Evolutionary conservation across 2,329 filamentous ascomycete species (phyloP).

Genomic region (Paecilomyces niveus): DNA sequence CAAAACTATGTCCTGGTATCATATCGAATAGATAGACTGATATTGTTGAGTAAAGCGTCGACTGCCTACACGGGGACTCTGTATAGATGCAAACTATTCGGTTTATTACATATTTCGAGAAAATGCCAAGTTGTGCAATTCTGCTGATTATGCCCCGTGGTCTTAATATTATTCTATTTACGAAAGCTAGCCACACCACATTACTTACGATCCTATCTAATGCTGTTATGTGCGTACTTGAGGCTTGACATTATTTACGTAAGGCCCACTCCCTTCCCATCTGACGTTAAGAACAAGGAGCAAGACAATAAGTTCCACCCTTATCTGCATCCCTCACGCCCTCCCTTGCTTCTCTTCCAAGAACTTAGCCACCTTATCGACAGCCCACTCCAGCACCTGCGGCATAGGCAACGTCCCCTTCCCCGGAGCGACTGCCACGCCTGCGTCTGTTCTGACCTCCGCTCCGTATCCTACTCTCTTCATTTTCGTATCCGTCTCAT

Average conservation of each 20-base stretch:
- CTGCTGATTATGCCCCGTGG: not conserved
- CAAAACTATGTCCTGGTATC: no score
- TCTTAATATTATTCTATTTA: not conserved
- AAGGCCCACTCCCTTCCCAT: not conserved
- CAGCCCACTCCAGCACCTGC: slow-evolving; percentile 60
- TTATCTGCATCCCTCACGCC: not conserved
- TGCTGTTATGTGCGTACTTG: not conserved
- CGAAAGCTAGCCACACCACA: not conserved
- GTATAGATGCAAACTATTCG: no score
- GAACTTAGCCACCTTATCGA: slow-evolving; percentile 50
- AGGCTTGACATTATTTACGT: not conserved
- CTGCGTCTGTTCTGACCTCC: slow-evolving; percentile 39
- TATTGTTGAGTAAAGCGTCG: no score
- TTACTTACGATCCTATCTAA: not conserved
- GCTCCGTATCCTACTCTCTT: slow-evolving; percentile 25
- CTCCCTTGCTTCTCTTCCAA: slow-evolving; percentile 8
- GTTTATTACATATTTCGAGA: no score
- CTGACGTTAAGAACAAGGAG: no score
- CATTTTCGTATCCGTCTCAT: slow-evolving; percentile 21
- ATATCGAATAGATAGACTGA: no score
- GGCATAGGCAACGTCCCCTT: slow-evolving; percentile 54
- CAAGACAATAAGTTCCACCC: not conserved
- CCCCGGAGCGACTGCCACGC: slow-evolving; percentile 40
- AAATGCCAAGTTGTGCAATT: no score
- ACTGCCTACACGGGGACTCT: no score